Base-by-base conservation (phyloP, 805 yeast genomes). In the Ogataea chonburiensis region DNA sequence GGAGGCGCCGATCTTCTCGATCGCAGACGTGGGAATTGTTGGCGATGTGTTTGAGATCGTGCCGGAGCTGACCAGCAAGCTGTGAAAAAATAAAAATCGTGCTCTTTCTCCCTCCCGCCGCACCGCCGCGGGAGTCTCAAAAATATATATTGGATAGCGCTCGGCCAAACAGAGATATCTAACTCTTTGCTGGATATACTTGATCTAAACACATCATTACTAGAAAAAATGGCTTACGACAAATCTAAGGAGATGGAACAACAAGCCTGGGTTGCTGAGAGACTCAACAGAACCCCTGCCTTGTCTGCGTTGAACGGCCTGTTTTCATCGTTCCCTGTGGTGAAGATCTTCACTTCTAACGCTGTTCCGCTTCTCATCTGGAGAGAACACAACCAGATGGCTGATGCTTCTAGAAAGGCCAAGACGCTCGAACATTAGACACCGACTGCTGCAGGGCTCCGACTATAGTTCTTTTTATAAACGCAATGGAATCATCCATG, bases 1-100 rank as follows among this genome's bases (percentile, higher is more conserved):
- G 38, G 97, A 91, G 43, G 88, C 96, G 7, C 94, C 98, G 2
- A 87, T 91, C 32, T 89, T 87, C 71, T 86, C 84, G 50, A 77
- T 83, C 34, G 93, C 98, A 12, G 98, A 93, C 62, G 67, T 81
- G 42, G 94, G 96, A 4, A 66, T 93, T 37, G 93, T 86, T 31
- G 96, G 93, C 15, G 98, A 93, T 53, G 67, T 89, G 45, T 85
- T 80, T 50, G 86, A 84, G 50, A 75, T 81, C 26, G 77, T 91
- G 28, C 98, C 98, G n/a, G 95, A 93, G 66, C 70, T 91, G 49
- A 85, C 95, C 30, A 70, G 75, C 45, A 87, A 88, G 66, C 60
- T 86, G 44, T 73, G 58, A 54, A 19, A 18, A 16, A 28, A n/a
- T 24, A 15, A 15, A 14, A 22, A n/a, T n/a, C n/a, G n/a, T n/a